Percentiles rank a stretch among this genome's conserved stretches.
Conservation (phyloP, 2,329 filamentous ascomycete genomes). For the Botrytis byssoidea region DNA sequence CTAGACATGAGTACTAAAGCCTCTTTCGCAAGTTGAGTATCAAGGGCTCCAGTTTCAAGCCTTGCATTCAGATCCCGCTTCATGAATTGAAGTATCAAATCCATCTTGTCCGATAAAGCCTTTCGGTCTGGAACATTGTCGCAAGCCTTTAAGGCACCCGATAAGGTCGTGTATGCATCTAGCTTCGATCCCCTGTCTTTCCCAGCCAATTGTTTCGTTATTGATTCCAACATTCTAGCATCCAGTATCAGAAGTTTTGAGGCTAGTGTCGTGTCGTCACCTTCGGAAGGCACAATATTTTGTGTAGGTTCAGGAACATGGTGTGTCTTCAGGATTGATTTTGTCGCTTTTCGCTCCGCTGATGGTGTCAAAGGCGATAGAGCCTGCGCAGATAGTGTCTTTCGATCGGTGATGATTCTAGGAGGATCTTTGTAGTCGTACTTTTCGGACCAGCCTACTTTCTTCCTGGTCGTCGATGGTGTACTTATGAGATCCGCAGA, state of each 20-base stretch:
- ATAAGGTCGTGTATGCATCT: slow-evolving; percentile 83
- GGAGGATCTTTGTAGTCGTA: slow-evolving; percentile 53
- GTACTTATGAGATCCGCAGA: slow-evolving; percentile 39
- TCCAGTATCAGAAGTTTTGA: background rate
- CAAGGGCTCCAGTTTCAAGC: slow-evolving; percentile 53
- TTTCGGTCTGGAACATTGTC: slow-evolving; percentile 76
- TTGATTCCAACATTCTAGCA: slow-evolving; percentile 79
- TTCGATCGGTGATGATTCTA: slow-evolving; percentile 25
- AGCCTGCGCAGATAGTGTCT: slow-evolving; percentile 18
- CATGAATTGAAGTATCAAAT: slow-evolving; percentile 76
- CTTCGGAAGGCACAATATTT: slow-evolving; percentile 53
- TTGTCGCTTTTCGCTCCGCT: slow-evolving; percentile 53
- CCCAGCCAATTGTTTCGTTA: slow-evolving; percentile 76
- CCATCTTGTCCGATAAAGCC: slow-evolving; percentile 72
- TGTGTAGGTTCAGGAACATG: slow-evolving; percentile 36
- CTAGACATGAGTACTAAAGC: slow-evolving; percentile 75
- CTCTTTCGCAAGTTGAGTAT: slow-evolving; percentile 72
- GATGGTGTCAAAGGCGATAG: slow-evolving; percentile 33
- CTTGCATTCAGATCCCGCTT: slow-evolving; percentile 73
- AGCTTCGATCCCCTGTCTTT: slow-evolving; percentile 69
- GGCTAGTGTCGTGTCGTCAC: background rate
- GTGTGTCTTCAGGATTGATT: slow-evolving; percentile 78
- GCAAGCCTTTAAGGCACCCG: slow-evolving; percentile 73
- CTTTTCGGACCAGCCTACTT: slow-evolving; percentile 63
- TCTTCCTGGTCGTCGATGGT: slow-evolving; percentile 42